Evolutionary conservation across 1,139 yeast genomes (phyloP), one percentile per base, ranked within the genome.

Genomic region (Tardiomyces digboiensis): DNA sequence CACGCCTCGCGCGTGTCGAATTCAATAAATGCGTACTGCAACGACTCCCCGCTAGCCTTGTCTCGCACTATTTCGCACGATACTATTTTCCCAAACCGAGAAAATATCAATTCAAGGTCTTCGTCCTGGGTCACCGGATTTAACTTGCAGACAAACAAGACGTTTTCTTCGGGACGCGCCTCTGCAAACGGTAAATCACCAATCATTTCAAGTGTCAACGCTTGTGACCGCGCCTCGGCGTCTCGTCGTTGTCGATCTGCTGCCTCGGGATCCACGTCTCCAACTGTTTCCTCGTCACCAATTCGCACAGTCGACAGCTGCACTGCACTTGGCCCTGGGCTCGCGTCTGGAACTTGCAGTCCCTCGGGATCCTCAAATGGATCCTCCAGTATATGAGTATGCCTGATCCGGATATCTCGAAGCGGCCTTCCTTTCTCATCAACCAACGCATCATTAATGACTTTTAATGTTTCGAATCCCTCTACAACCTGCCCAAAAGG

Each of bases 141-240:
- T 49, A 81, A 60, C 50, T 76, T 76, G 51, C 87, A 80, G 2
- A 81, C 72, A 55, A 81, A 81, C 14, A 81, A 56, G 2, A 79
- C 77, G 40, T 68, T 70, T 44, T 82, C 86, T 42, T 78, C 72
- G 0, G 88, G 88, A 49, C 72, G 70, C 21, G 72, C 74, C 19
- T 72, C 72, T 3, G 82, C 79, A 44, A 68, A 67, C 0, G 82
- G 80, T n/a, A 80, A 52, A 52, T 81, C 87, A 0, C 85, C 86
- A 39, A 81, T 65, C 49, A 80, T 62, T 51, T 81, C 86, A 42
- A 81, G 62, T 0, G 85, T 74, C 36, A 80, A 56, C 3, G 85
- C 84, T 46, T 75, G 75, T 1, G 77, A 64, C 20, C 68, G 61
- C 1, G 78, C 71, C 38, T 69, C 72, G 20, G 63, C 58, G 8